A percentile compares a stretch with the other conserved stretches of the same genome.
These are phyloP conservation scores for Colletotrichum spaethianum DNA, from an alignment of 2,329 filamentous ascomycete genomes.

Conservation along the genomic window DNA sequence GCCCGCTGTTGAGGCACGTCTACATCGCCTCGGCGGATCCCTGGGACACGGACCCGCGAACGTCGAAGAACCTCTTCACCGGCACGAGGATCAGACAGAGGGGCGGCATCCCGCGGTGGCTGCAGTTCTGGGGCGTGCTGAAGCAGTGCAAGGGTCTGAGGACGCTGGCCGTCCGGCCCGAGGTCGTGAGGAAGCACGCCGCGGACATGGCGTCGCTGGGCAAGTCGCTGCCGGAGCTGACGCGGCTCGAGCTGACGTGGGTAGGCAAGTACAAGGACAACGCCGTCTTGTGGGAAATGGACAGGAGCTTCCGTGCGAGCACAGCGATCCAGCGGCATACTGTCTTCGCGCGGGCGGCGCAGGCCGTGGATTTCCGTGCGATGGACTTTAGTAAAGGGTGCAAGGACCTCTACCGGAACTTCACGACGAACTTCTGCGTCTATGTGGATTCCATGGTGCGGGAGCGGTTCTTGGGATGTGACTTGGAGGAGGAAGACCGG, in stretches of 20 bases:
- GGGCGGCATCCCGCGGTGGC: conserved; percentile 22
- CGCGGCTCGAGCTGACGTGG: conserved; percentile 23
- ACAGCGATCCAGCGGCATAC: background rate
- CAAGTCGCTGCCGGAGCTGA: conserved; percentile 8
- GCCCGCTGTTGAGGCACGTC: conserved; percentile 23
- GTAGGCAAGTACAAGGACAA: conserved; percentile 20
- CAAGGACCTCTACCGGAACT: conserved; percentile 19
- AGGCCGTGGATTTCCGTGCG: background rate
- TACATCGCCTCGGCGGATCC: background rate
- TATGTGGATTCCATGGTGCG: conserved; percentile 19
- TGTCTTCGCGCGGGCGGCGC: conserved; percentile 14
- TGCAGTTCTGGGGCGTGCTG: conserved; percentile 34
- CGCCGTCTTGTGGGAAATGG: background rate
- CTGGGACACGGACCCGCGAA: background rate
- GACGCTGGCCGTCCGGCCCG: conserved; percentile 24
- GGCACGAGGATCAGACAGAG: background rate
- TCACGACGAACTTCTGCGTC: conserved; percentile 37
- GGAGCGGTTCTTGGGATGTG: conserved; percentile 14
- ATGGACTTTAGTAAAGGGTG: background rate
- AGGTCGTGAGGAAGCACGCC: conserved; percentile 14
- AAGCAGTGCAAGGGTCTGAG: conserved; percentile 27
- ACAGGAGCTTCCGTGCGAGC: background rate
- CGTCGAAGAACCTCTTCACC: background rate
- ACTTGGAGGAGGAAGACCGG: background rate
- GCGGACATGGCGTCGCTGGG: conserved; percentile 12